These are phyloP conservation scores for Tuctoria greenei DNA, from an alignment of 176 grass and related monocot genomes.

Conservation along the genomic window DNA sequence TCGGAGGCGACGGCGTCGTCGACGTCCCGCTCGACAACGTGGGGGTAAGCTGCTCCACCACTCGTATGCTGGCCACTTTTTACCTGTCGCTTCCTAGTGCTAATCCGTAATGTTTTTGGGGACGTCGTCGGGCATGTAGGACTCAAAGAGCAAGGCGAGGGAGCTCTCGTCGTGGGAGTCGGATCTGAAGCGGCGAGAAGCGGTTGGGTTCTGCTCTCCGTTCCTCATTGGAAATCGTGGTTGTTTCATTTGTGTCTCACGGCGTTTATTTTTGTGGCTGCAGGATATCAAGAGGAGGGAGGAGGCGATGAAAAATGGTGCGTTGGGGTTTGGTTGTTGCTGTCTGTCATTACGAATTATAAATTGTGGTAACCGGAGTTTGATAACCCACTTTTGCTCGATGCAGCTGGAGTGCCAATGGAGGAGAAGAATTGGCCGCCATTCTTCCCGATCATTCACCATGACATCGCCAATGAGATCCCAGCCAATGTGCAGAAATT, in stretches of 20 bases:
- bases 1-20: conserved; percentile 59
- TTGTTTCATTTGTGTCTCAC: conserved; percentile 10
- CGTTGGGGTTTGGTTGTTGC: background rate
- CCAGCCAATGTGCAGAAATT: conserved; percentile 53
- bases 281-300: conserved; percentile 90
- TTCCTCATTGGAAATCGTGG: background rate
- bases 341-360: conserved; percentile 8
- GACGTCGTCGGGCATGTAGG: conserved; percentile 21
- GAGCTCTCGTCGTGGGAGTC: conserved; percentile 79
- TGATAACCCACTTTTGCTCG: background rate
- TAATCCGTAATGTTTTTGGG: conserved; percentile 16
- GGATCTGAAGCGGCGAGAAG: conserved; percentile 70
- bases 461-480: conserved; percentile 53
- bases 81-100: background rate
- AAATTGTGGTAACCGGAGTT: background rate
- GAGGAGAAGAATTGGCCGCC: conserved; percentile 49
- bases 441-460: conserved; percentile 49
- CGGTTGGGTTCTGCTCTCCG: conserved; percentile 42
- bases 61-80: background rate
- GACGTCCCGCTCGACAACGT: conserved; percentile 72
- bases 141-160: conserved; percentile 62
- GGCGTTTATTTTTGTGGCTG: conserved; percentile 18
- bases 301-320: conserved; percentile 72
- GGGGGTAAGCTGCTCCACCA: conserved; percentile 46
- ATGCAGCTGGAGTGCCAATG: conserved; percentile 43